These are phyloP conservation scores for Linnemannia schmuckeri DNA, from an alignment of 192 early-diverging fungal genomes.

Conservation along the genomic window DNA sequence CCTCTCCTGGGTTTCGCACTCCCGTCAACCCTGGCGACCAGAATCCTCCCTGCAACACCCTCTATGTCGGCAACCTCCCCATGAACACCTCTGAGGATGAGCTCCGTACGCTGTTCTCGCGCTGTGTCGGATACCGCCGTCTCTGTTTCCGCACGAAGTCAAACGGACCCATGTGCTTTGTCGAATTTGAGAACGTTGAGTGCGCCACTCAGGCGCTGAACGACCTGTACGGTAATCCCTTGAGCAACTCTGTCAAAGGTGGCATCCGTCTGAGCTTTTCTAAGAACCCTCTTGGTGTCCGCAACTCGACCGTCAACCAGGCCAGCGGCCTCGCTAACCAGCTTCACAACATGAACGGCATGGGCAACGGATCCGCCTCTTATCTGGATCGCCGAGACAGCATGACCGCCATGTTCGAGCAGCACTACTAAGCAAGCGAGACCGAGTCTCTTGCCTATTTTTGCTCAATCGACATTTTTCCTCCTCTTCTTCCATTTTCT, in stretches of 20 bases:
- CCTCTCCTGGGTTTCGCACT: constrained; percentile 63
- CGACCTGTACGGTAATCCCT: constrained; percentile 86
- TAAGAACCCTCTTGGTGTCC: constrained; percentile 96
- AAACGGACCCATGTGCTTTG: constrained; percentile 99
- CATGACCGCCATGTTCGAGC: constrained; percentile 57
- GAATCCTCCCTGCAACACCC: constrained; percentile 98
- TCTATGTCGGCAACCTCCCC: constrained; percentile 98
- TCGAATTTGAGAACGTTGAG: constrained; percentile 97
- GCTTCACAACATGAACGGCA: constrained; percentile 43
- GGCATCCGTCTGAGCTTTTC: constrained; percentile 97
- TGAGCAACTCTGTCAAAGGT: constrained; percentile 90
- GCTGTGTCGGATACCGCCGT: constrained; percentile 90
- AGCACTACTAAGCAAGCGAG: constrained; percentile 33
- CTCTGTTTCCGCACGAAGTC: constrained; percentile 89
- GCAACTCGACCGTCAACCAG: constrained; percentile 58
- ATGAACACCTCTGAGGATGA: constrained; percentile 91
- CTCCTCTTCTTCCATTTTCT: neutral
- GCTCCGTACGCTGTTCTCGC: constrained; percentile 83
- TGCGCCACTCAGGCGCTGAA: constrained; percentile 91
- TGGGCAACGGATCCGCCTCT: constrained; percentile 23
- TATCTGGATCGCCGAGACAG: constrained; percentile 54
- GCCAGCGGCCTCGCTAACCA: constrained; percentile 50
- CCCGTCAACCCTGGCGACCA: constrained; percentile 84
- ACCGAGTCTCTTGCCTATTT: neutral
- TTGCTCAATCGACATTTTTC: neutral